These are phyloP conservation scores for Suillus alpinus DNA, from an alignment of 768 basidiomycete species.

Conservation along the genomic window DNA sequence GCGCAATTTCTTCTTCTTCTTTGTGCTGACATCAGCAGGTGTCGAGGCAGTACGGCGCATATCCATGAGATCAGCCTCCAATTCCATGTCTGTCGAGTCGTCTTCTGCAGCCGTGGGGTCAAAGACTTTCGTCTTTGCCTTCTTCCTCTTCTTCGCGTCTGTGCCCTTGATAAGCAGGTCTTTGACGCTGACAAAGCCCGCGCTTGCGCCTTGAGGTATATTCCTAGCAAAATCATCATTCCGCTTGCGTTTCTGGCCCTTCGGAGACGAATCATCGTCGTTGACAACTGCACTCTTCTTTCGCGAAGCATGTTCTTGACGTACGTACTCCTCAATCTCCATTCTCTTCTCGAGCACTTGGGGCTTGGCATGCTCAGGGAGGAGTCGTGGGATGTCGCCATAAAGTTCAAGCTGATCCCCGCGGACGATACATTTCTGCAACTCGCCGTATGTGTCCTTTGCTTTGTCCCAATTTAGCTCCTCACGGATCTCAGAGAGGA, in stretches of 20 bases:
- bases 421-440: slow-evolving; percentile 83
- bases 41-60: slow-evolving; percentile 50
- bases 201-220: slow-evolving; percentile 69
- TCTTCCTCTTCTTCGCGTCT: slow-evolving; percentile 45
- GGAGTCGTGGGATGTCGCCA: slow-evolving; percentile 82
- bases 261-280: slow-evolving; percentile 27
- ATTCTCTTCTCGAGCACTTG: slow-evolving; percentile 77
- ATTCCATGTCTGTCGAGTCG: slow-evolving; percentile 66
- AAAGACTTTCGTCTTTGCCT: slow-evolving; percentile 39
- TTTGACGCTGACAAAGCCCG: slow-evolving; percentile 68
- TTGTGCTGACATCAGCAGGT: slow-evolving; percentile 27
- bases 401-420: slow-evolving; percentile 90
- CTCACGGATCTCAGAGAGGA: slow-evolving; percentile 89
- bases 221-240: slow-evolving; percentile 67
- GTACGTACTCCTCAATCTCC: slow-evolving; percentile 74
- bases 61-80: slow-evolving; percentile 53
- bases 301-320: slow-evolving; percentile 43
- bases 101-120: slow-evolving; percentile 52
- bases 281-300: slow-evolving; percentile 26
- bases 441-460: slow-evolving; percentile 78
- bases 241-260: slow-evolving; percentile 63
- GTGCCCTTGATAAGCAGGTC: slow-evolving; percentile 54
- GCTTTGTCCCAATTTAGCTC: slow-evolving; percentile 89
- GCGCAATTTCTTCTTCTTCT: slow-evolving; percentile 38
- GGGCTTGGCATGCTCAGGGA: slow-evolving; percentile 78